These are phyloP conservation scores for Raffaelea arxii DNA, from an alignment of 2,329 filamentous ascomycete genomes.

Conservation along the genomic window DNA sequence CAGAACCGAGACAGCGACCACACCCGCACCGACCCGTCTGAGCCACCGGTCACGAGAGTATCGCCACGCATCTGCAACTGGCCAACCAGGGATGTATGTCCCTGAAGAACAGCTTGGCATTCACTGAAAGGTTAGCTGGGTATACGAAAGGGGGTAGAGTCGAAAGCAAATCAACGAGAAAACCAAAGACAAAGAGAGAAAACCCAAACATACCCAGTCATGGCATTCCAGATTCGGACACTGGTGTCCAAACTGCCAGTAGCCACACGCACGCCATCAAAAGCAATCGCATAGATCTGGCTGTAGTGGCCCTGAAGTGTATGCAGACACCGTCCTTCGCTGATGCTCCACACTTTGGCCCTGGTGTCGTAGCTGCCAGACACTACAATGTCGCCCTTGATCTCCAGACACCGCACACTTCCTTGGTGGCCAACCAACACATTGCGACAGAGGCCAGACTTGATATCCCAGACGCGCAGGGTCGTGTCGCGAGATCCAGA, in stretches of 20 bases:
- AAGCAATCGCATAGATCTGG: constrained; percentile 97
- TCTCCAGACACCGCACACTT: constrained; percentile 88
- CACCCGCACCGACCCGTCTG: constrained; percentile 89
- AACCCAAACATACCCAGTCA: constrained; percentile 56
- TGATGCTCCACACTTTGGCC: constrained; percentile 95
- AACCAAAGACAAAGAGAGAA: not conserved
- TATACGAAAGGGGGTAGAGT: not conserved
- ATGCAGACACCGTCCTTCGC: constrained; percentile 82
- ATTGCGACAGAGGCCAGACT: constrained; percentile 77
- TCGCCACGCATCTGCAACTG: constrained; percentile 93
- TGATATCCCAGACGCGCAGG: constrained; percentile 88
- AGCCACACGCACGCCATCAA: constrained; percentile 86
- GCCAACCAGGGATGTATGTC: constrained; percentile 92
- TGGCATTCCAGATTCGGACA: constrained; percentile 92
- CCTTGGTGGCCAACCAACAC: constrained; percentile 92
- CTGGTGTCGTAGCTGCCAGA: constrained; percentile 97
- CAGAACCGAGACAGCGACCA: constrained; percentile 90
- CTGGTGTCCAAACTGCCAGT: constrained; percentile 96
- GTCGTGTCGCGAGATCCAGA: constrained; percentile 95
- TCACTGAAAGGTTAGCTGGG: constrained; percentile 38
- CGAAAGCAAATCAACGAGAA: constrained; percentile 4
- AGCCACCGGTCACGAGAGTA: constrained; percentile 90
- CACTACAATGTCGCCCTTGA: constrained; percentile 94
- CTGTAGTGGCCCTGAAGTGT: constrained; percentile 93
- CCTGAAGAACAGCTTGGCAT: constrained; percentile 86